A percentile compares a stretch with the other conserved stretches of the same genome.
phyloP scores from a whole-genome alignment of 768 basidiomycete species.

The Boletus rubropictus region DNA sequence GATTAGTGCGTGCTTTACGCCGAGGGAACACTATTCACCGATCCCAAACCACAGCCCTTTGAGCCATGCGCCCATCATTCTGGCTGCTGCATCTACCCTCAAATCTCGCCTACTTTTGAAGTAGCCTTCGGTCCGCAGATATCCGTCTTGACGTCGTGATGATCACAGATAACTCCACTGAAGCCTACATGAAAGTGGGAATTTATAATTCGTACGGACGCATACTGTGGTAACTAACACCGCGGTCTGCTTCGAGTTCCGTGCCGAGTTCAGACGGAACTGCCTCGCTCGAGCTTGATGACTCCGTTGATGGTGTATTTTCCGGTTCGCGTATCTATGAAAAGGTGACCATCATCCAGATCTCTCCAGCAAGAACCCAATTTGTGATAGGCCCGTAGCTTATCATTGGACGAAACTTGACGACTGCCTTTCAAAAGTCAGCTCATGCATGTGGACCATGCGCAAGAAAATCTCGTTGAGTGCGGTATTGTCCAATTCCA shows the following conservation, averaged over 20 bases:
- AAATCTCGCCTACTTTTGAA: conserved; percentile 40
- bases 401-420: no score
- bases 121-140: conserved; percentile 45
- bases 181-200: neutral
- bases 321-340: conserved; percentile 30
- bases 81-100: conserved; percentile 59
- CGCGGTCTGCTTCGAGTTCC: conserved; percentile 20
- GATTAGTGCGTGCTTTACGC: neutral
- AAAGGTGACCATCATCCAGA: neutral
- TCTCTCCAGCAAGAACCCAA: no score
- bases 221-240: conserved; percentile 17
- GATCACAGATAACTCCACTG: conserved; percentile 37
- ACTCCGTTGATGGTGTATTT: conserved; percentile 18
- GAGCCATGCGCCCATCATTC: conserved; percentile 32
- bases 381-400: no score
- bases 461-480: conserved; percentile 42
- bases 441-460: conserved; percentile 46
- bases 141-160: conserved; percentile 31
- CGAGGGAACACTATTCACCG: neutral
- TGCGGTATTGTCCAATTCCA: no score
- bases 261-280: conserved; percentile 8
- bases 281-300: conserved; percentile 35
- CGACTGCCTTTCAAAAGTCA: conserved; percentile 3
- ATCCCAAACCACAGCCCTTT: conserved; percentile 27
- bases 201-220: neutral